Evolutionary conservation across 2,329 filamentous ascomycete genomes (phyloP), one percentile per base, ranked within the genome.

Genomic region (Neonectria ditissima): DNA sequence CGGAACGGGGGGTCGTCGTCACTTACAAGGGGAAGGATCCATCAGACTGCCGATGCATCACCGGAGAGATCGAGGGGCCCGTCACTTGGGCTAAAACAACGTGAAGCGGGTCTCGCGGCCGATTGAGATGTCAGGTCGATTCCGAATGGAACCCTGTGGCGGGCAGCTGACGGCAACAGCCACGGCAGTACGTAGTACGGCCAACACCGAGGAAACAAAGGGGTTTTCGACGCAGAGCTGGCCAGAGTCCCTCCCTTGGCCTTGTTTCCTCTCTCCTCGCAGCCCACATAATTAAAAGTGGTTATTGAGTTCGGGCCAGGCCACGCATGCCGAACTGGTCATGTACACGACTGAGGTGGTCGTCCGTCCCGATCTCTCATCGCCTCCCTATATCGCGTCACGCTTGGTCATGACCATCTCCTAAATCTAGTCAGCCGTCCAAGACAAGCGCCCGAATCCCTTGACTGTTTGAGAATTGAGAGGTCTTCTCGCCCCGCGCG

Each of bases 61-160:
- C 37, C 47, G 24, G 43, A 14, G 20, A 45, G 39, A 59, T 59
- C 56, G 48, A 59, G 44, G 48, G 37, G 47, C 26, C 34, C 39
- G 47, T 41, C 39, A 16, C 55, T 47, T 39, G 32, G 50, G 34
- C 50, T 48, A 54, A 47, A 59, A 59, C 56, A 59, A 47, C 22
- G 22, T 16, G 44, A 30, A 39, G 48, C 48, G 48, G 56, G 56
- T 30, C 50, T 51, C 30, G 41, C 28, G 22, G 34, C 26, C 48
- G 39, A 53, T 47, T 59, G 56, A 59, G 48, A 59, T 59, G 50
- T 52, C 34, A 59, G 51, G 55, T 28, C 18, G 32, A 30, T 52
- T 30, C 37, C 34, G 55, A 59, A 59, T 52, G 37, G 39, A 52
- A 52, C 47, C 20, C 34, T 52, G 55, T 50, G n/a, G 20, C n/a